Evolutionary conservation across 2,329 filamentous ascomycete species (phyloP).

Genomic region (Colletotrichum sojae): DNA sequence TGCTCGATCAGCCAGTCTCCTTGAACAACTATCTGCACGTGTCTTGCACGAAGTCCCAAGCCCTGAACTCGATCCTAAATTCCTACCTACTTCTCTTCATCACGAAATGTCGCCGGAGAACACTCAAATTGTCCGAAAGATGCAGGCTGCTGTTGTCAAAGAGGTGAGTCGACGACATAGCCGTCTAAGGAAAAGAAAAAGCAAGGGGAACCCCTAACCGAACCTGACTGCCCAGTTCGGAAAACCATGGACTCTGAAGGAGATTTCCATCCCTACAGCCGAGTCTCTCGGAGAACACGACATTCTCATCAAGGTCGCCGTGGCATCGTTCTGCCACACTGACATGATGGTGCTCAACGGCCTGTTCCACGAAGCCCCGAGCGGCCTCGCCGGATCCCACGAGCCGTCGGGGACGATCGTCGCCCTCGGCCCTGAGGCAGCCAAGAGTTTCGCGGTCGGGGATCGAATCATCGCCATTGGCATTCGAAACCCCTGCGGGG

Average conservation of each 20-base stretch:
- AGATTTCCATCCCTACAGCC: background rate
- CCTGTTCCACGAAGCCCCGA: conserved; percentile 56
- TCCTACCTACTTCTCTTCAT: background rate
- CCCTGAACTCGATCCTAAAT: too few relatives aligned
- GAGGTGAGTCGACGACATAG: background rate
- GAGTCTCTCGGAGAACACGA: conserved; percentile 61
- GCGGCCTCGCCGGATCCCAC: conserved; percentile 69
- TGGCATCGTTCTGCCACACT: conserved; percentile 74
- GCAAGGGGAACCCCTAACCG: background rate
- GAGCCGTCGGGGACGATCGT: conserved; percentile 70
- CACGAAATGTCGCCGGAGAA: background rate
- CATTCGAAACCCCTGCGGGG: conserved; percentile 65
- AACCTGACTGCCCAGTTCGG: background rate
- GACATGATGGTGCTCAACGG: conserved; percentile 70
- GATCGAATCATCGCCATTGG: conserved; percentile 71
- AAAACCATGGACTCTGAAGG: background rate
- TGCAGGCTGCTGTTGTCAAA: background rate
- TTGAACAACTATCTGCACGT: too few relatives aligned
- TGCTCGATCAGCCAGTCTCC: too few relatives aligned
- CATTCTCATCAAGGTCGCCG: conserved; percentile 71
- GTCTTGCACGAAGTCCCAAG: too few relatives aligned
- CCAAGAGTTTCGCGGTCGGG: conserved; percentile 60
- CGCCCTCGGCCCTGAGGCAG: conserved; percentile 56
- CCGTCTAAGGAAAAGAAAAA: background rate
- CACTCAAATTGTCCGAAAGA: background rate